Percentiles rank a stretch among this genome's conserved stretches.
phyloP scores from a whole-genome alignment of 306 rosid species.

The Trichosanthes truncata region DNA sequence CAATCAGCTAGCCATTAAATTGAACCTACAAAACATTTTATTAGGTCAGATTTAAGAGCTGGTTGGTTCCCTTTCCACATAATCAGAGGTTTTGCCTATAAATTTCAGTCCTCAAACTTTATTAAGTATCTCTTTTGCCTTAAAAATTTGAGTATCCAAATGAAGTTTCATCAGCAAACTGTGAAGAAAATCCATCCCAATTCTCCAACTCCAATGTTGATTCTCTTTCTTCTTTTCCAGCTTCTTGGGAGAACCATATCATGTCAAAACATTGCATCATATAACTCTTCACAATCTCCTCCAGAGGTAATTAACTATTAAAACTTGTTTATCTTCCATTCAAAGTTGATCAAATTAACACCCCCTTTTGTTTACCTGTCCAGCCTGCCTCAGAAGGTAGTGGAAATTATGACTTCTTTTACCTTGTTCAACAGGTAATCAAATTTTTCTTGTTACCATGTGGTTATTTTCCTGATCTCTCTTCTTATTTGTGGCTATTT shows the following conservation, averaged over 20 bases:
- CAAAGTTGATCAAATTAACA: background rate
- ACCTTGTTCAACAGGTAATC: conserved; percentile 19
- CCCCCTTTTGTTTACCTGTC: background rate
- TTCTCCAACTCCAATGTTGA: background rate
- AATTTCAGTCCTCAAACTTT: background rate
- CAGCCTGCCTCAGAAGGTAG: background rate
- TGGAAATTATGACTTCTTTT: conserved; percentile 7
- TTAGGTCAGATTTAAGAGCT: background rate
- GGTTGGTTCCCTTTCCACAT: background rate
- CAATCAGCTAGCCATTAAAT: background rate
- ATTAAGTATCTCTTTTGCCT: background rate
- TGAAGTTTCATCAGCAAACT: background rate
- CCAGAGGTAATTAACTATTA: background rate
- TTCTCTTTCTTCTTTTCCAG: background rate
- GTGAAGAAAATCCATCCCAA: background rate
- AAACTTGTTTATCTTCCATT: background rate
- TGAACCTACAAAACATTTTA: background rate
- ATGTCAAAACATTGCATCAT: background rate
- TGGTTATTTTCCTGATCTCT: background rate
- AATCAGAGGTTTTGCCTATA: background rate
- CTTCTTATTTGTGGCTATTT: background rate
- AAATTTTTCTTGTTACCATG: background rate
- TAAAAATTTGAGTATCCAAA: background rate
- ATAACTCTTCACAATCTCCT: background rate
- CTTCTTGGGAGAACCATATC: background rate